A percentile compares a stretch with the other conserved stretches of the same genome.
Evolutionary conservation across 805 yeast species (phyloP).

Genomic region (Nakazawaea anatomiae): DNA sequence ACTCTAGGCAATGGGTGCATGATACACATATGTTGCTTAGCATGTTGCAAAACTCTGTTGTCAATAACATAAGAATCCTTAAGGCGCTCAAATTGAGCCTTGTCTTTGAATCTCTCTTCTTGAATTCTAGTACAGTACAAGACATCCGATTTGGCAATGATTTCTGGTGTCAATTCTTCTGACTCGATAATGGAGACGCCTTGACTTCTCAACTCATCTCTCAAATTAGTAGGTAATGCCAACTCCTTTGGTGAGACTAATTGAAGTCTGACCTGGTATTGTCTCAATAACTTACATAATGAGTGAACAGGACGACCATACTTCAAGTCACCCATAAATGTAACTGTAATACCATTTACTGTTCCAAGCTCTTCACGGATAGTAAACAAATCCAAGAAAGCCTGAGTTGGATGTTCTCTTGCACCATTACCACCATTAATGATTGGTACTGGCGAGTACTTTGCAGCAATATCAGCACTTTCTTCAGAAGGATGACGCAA

Average conservation of each 20-base stretch:
- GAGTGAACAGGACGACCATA: slow-evolving; percentile 99
- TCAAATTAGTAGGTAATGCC: slow-evolving; percentile 70
- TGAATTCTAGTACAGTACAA: slow-evolving; percentile 97
- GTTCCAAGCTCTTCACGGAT: slow-evolving; percentile 99
- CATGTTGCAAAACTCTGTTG: slow-evolving; percentile 82
- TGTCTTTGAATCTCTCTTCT: slow-evolving; percentile 85
- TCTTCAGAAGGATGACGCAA: slow-evolving; percentile 93
- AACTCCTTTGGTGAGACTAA: slow-evolving; percentile 88
- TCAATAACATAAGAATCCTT: slow-evolving; percentile 91
- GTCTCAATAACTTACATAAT: slow-evolving; percentile 80
- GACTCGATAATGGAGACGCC: slow-evolving; percentile 73
- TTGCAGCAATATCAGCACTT: slow-evolving; percentile 90
- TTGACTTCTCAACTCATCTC: slow-evolving; percentile 55
- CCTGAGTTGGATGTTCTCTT: slow-evolving; percentile 98
- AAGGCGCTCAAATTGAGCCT: slow-evolving; percentile 74
- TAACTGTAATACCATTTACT: slow-evolving; percentile 94
- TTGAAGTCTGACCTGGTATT: slow-evolving; percentile 89
- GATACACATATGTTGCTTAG: slow-evolving; percentile 97
- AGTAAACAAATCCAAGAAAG: slow-evolving; percentile 93
- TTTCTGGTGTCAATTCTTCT: slow-evolving; percentile 72
- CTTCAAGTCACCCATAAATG: slow-evolving; percentile 98
- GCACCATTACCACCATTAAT: slow-evolving; percentile 98
- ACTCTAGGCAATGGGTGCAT: slow-evolving; percentile 99
- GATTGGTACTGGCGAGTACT: slow-evolving; percentile 94
- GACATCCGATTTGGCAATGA: slow-evolving; percentile 87